Evolutionary conservation across 257 asterid genomes (phyloP).

Genomic region (Apocynum venetum): DNA sequence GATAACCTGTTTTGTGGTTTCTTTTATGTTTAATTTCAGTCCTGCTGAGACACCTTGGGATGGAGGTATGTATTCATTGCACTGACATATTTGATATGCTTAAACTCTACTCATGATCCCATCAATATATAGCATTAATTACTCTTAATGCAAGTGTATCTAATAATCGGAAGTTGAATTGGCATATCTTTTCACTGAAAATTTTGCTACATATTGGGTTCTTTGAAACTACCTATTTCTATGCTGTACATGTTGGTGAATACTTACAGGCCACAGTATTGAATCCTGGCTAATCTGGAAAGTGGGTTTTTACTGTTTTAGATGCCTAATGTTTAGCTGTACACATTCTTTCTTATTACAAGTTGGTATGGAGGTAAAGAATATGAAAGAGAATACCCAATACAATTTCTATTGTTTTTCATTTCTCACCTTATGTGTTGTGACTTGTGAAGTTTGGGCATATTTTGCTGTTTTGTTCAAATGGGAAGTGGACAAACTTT

Average conservation of each 20-base stretch:
- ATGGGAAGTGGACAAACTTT: not conserved
- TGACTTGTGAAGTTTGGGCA: not conserved
- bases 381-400: not conserved
- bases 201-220: not conserved
- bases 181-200: too few relatives aligned
- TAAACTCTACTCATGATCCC: not conserved
- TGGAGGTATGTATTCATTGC: slow-evolving; percentile 61
- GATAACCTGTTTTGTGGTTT: slow-evolving; percentile 30
- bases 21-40: slow-evolving; percentile 45
- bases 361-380: not conserved
- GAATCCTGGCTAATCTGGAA: not conserved
- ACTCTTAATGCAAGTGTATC: too few relatives aligned
- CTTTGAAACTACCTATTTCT: not conserved
- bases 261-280: not conserved
- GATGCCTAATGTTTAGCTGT: not conserved
- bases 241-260: not conserved
- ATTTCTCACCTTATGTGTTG: not conserved
- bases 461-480: not conserved
- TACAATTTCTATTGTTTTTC: not conserved
- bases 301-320: not conserved
- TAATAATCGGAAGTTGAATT: too few relatives aligned
- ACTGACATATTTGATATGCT: slow-evolving; percentile 8
- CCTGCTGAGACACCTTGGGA: slow-evolving; percentile 95
- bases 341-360: not conserved
- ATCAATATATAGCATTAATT: too few relatives aligned